phyloP scores from a whole-genome alignment of 2,329 filamentous ascomycete species.

The Calonectria hawksworthii region DNA sequence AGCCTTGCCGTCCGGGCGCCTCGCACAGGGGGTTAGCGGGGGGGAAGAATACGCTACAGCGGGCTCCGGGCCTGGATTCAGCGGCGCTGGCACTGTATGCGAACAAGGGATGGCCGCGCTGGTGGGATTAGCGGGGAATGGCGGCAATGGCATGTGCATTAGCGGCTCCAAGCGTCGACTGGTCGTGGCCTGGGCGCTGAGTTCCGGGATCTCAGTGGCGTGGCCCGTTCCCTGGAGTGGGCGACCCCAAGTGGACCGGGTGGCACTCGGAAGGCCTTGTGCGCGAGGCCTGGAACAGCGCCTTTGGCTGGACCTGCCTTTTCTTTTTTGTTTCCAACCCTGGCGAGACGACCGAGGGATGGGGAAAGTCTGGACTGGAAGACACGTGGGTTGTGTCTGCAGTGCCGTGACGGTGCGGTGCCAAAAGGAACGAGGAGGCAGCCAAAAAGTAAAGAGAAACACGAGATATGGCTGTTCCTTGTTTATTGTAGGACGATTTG shows the following conservation, averaged over 20 bases:
- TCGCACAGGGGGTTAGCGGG: neutral
- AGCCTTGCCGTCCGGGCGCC: slow-evolving; percentile 1
- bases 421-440: neutral
- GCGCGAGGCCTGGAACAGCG: neutral
- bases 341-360: neutral
- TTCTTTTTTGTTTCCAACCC: slow-evolving; percentile 1
- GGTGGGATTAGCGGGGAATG: slow-evolving; percentile 13
- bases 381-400: slow-evolving; percentile 3
- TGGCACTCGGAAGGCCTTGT: neutral
- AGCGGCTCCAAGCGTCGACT: slow-evolving; percentile 1
- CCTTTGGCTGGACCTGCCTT: neutral
- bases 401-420: neutral
- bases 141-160: slow-evolving; percentile 18
- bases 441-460: neutral
- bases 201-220: slow-evolving; percentile 2
- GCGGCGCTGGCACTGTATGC: neutral
- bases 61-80: neutral
- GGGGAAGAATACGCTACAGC: slow-evolving; percentile 1
- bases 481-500: neutral
- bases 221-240: slow-evolving; percentile 5
- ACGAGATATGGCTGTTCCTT: neutral
- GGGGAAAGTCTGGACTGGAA: neutral
- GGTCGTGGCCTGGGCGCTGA: neutral
- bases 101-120: slow-evolving; percentile 14
- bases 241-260: neutral